A percentile compares a stretch with the other conserved stretches of the same genome.
Evolutionary conservation across 148 eudicot species (phyloP).

Genomic region (Linanthus parryae): DNA sequence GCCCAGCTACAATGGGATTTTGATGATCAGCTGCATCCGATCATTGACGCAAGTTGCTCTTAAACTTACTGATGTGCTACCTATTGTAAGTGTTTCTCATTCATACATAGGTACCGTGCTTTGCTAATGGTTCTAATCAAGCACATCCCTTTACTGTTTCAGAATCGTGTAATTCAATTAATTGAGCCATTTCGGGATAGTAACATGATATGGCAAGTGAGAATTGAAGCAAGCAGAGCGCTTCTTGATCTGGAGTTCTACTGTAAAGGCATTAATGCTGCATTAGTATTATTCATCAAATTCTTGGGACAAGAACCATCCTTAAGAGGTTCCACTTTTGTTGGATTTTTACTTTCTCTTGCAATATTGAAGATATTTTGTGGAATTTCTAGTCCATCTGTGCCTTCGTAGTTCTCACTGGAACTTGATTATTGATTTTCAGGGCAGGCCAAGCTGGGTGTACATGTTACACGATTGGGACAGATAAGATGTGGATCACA

Average conservation of each 20-base stretch:
- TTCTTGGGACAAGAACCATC: constrained; percentile 73
- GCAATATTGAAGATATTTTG: background rate
- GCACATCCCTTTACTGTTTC: constrained; percentile 16
- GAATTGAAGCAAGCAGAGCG: constrained; percentile 80
- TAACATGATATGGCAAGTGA: constrained; percentile 64
- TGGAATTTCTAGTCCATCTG: background rate
- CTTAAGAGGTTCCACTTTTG: constrained; percentile 53
- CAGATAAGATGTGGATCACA: constrained; percentile 54
- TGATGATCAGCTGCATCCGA: constrained; percentile 81
- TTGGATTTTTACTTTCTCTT: background rate
- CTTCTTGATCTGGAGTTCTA: constrained; percentile 89
- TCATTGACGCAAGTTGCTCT: constrained; percentile 80
- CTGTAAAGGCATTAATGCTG: constrained; percentile 66
- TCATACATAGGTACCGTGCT: background rate
- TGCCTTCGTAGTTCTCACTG: background rate
- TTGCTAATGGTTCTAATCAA: constrained; percentile 8
- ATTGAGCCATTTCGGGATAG: constrained; percentile 62
- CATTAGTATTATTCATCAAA: constrained; percentile 58
- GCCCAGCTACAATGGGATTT: constrained; percentile 92
- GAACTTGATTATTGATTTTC: constrained; percentile 11
- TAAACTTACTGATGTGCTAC: constrained; percentile 68
- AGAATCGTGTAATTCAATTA: constrained; percentile 59
- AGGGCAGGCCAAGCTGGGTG: constrained; percentile 88
- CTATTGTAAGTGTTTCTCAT: constrained; percentile 49
- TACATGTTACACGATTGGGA: constrained; percentile 75